Percentiles rank a stretch among this genome's conserved stretches.
These are phyloP conservation scores for Agrostemma githago DNA, from an alignment of 148 eudicot genomes.

Conservation along the genomic window DNA sequence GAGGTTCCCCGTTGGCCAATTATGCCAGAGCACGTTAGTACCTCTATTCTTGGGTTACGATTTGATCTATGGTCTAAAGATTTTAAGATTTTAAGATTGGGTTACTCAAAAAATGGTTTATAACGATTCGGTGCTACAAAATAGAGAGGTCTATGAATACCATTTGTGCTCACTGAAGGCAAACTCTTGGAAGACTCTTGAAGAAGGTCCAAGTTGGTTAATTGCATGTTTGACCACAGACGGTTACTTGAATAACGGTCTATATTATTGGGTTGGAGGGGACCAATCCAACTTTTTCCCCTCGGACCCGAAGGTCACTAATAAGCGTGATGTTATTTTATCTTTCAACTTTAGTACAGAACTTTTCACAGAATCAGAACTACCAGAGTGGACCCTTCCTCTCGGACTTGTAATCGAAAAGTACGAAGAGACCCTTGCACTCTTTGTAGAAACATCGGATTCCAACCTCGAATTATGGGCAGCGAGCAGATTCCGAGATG, in stretches of 20 bases:
- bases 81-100: slow-evolving; percentile 11
- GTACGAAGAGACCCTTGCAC: neutral
- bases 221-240: neutral
- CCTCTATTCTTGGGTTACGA: neutral
- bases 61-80: neutral
- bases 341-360: neutral
- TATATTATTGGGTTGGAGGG: neutral
- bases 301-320: no score
- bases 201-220: neutral
- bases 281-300: neutral
- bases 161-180: slow-evolving; percentile 3
- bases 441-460: neutral
- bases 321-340: neutral
- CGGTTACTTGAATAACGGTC: neutral
- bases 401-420: neutral
- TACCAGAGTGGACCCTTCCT: neutral
- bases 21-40: neutral
- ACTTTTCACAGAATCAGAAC: neutral
- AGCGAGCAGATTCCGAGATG: neutral
- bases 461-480: neutral
- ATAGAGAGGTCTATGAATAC: neutral
- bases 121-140: no score
- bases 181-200: slow-evolving; percentile 10
- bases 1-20: neutral
- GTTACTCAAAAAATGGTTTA: neutral